Evolutionary conservation across 805 yeast genomes (phyloP), one percentile per base, ranked within the genome.

Genomic region (Barnettozyma siamensis): DNA sequence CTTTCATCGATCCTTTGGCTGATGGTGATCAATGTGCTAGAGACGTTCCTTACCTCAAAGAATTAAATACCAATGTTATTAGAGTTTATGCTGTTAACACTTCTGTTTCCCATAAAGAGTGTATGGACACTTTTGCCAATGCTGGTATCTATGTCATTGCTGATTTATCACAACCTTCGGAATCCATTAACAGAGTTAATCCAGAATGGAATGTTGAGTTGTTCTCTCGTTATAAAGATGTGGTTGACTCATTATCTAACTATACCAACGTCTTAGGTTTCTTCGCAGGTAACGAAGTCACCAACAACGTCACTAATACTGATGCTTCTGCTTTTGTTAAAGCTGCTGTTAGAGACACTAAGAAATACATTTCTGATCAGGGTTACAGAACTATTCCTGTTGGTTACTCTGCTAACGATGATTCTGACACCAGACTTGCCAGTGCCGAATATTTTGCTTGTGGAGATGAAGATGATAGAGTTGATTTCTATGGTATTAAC

Each of bases 211-310:
- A 73, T 55, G 63, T 78, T 43, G 80, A 73, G 36, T 70, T 85
- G 42, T 82, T 74, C 64, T 61, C 76, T 44, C 75, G 94, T 60
- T 87, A 87, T 69, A 80, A 87, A 31, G 65, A 71, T 28, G 91
- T 85, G 37, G 77, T 88, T 42, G 95, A 87, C 63, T 69, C 72
- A 58, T 70, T 88, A 62, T 74, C 77, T 44, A 71, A 75, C 57
- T 87, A 85, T 67, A 64, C 80, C 37, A 87, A 87, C 63, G 80
- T 83, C 32, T 70, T 87, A 46, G 96, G 95, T 20, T 88, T 86
- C 73, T 86, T 87, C 62, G 95, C 95, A 38, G 95, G 95, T 59
- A 87, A 87, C 63, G 96, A 87, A 71, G 95, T 87, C 46, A 74
- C 85, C 54, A 86, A 86, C 62, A 80, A 82, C 59, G 60, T 59